Percentiles rank a stretch among this genome's conserved stretches.
phyloP scores from a whole-genome alignment of 306 rosid genomes.

The Cucurbita moschata region DNA sequence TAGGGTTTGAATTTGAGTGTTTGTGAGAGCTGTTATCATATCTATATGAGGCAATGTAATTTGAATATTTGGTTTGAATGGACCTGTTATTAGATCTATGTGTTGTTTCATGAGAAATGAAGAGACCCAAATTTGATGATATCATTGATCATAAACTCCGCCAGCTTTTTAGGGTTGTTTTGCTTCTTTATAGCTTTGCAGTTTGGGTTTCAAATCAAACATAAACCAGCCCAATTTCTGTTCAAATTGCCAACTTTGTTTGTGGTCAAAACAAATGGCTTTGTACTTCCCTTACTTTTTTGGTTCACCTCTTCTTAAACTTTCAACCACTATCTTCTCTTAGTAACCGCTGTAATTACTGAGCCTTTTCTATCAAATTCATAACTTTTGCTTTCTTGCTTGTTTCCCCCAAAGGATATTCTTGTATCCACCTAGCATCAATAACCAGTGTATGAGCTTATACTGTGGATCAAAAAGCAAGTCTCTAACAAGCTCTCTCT shows the following conservation, averaged over 20 bases:
- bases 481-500: too few relatives aligned
- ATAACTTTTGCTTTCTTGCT: background rate
- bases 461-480: too few relatives aligned
- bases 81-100: background rate
- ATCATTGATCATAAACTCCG: constrained; percentile 15
- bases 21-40: background rate
- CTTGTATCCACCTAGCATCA: background rate
- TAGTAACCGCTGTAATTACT: background rate
- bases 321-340: background rate
- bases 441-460: too few relatives aligned
- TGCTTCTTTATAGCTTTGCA: background rate
- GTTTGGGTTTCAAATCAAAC: background rate
- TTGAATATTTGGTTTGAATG: background rate
- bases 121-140: constrained; percentile 11
- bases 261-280: background rate
- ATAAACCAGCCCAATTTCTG: background rate
- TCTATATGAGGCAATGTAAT: background rate
- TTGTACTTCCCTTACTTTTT: background rate
- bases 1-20: background rate
- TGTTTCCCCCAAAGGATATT: background rate
- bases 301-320: background rate
- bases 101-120: background rate
- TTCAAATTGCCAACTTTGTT: background rate
- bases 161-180: constrained; percentile 7
- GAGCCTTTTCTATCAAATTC: background rate